Evolutionary conservation across 78 protist genomes (phyloP), one percentile per base, ranked within the genome.

Genomic region (Corallochytrium limacisporum): DNA sequence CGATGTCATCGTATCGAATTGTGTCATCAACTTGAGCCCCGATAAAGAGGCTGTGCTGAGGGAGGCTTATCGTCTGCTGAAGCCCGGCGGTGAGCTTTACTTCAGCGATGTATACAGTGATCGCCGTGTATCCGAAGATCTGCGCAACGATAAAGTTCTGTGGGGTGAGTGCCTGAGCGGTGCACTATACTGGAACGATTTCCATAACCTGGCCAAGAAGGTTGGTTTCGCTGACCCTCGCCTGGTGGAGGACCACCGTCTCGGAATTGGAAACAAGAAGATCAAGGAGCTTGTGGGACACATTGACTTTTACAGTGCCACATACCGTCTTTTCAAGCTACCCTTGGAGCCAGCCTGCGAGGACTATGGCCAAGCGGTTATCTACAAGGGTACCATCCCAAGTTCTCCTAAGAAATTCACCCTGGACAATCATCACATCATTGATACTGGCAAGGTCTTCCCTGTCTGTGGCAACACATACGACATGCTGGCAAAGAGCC

Each of bases 291-390:
- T 36, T 15, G n/a, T 67, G n/a, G 75, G 78, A 8, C 18, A 42
- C 36, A 65, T 38, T 12, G 54, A 8, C 32, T 84, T 79, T 60
- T 77, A 1, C 47, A 74, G 80, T 20, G 76, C 74, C 33, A 83
- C 82, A 13, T 84, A 71, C 75, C 84, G 91, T 44, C 77, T 83
- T 26, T 86, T 77, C 65, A 86, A 86, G 63, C 71, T 86, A 22
- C 69, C 0, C 38, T 61, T 86, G 22, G 91, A 86, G 62, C 8
- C 44, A 53, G n/a, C 26, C 20, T 76, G 87, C 48, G 91, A 86
- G 42, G 89, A 83, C 75, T 86, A 83, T 48, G 91, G 88, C 22
- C 89, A 84, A 42, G 72, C 69, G 7, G 91, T 84, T 24, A 9
- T 13, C 32, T 86, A 86, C 74, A 73, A 74, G 59, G 88, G 80